A percentile compares a stretch with the other conserved stretches of the same genome.
These are phyloP conservation scores for Penicillium janthinellum DNA, from an alignment of 2,329 filamentous ascomycete genomes.

Conservation along the genomic window DNA sequence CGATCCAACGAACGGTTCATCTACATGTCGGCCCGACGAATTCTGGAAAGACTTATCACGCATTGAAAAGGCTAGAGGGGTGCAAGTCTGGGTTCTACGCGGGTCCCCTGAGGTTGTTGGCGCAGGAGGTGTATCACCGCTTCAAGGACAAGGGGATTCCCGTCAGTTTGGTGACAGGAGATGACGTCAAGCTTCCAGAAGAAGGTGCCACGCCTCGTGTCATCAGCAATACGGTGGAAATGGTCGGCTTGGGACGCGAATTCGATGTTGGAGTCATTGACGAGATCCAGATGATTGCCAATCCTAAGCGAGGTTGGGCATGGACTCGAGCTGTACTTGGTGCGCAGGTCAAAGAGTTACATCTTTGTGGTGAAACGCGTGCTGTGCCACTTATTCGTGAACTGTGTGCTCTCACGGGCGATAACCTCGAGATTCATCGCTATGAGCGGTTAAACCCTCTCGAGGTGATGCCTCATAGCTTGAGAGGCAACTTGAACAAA, in stretches of 20 bases:
- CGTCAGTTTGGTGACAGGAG: constrained; percentile 85
- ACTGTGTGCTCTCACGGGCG: constrained; percentile 76
- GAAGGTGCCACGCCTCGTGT: constrained; percentile 57
- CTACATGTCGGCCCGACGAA: constrained; percentile 96
- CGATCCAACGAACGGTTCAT: constrained; percentile 79
- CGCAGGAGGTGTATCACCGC: constrained; percentile 92
- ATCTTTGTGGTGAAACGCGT: constrained; percentile 88
- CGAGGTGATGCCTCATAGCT: constrained; percentile 62
- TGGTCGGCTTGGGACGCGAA: constrained; percentile 62
- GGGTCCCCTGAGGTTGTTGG: constrained; percentile 82
- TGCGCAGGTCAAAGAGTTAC: constrained; percentile 82
- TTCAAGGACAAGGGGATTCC: constrained; percentile 74
- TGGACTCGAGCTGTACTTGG: constrained; percentile 93
- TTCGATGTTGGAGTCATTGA: constrained; percentile 95
- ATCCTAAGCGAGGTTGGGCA: constrained; percentile 79
- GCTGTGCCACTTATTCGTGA: constrained; percentile 76
- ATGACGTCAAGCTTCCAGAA: constrained; percentile 75
- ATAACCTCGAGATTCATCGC: constrained; percentile 76
- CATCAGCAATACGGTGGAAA: constrained; percentile 91
- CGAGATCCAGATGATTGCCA: constrained; percentile 96
- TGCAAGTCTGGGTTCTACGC: constrained; percentile 81
- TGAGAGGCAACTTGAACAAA: constrained; percentile 64
- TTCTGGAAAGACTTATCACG: constrained; percentile 96
- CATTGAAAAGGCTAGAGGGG: constrained; percentile 78
- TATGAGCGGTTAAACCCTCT: constrained; percentile 85